These are phyloP conservation scores for Gilbertella persicaria DNA, from an alignment of 371 early-diverging fungal genomes.

Conservation along the genomic window DNA sequence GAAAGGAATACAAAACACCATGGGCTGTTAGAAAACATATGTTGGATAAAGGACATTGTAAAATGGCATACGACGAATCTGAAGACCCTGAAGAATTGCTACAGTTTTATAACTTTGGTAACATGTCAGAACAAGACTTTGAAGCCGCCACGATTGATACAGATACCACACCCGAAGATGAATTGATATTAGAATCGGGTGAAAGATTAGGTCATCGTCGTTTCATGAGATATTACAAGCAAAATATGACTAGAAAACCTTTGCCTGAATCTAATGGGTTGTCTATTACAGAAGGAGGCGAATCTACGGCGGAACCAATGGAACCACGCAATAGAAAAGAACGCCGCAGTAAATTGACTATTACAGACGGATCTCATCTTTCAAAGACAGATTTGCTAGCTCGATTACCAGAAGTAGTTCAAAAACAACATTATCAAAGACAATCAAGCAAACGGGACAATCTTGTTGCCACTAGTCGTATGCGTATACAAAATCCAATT, in stretches of 20 bases:
- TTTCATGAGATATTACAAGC: constrained; percentile 79
- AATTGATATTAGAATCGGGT: constrained; percentile 83
- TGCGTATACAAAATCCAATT: constrained; percentile 27
- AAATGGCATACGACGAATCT: constrained; percentile 90
- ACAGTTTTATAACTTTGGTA: constrained; percentile 87
- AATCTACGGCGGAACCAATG: constrained; percentile 21
- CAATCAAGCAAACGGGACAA: constrained; percentile 15
- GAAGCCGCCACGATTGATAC: constrained; percentile 19
- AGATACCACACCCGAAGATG: constrained; percentile 31
- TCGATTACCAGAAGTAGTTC: constrained; percentile 20
- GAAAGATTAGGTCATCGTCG: constrained; percentile 81
- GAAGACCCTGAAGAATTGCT: constrained; percentile 84
- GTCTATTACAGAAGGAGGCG: neutral
- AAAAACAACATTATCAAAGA: constrained; percentile 18
- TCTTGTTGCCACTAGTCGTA: constrained; percentile 15
- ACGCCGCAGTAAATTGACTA: constrained; percentile 21
- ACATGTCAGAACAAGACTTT: constrained; percentile 30
- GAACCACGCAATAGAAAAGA: constrained; percentile 30
- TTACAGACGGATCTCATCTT: constrained; percentile 9
- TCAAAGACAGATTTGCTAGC: constrained; percentile 5
- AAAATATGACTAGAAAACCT: constrained; percentile 41
- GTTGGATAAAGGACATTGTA: constrained; percentile 94
- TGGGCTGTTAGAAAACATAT: constrained; percentile 95
- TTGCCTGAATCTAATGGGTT: neutral
- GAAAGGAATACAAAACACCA: constrained; percentile 76